Conservation (phyloP, 2,329 filamentous ascomycete species). For the Fusarium chlamydosporum region DNA sequence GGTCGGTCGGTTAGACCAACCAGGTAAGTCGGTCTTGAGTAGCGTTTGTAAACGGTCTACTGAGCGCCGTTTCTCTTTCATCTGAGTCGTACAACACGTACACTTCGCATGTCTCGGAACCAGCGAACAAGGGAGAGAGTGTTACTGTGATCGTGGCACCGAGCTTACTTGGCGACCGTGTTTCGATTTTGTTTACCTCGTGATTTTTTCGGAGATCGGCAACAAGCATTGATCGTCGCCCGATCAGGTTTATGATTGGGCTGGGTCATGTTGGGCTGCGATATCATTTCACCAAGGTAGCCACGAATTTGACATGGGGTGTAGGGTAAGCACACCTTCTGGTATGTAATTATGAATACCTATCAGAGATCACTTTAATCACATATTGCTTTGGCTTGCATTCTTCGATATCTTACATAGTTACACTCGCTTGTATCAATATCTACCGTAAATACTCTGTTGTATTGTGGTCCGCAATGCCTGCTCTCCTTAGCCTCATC, state of each 20-base stretch:
- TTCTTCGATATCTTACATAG: not conserved
- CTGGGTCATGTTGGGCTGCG: slow-evolving; percentile 11
- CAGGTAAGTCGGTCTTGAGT: not conserved
- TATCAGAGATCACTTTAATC: no score
- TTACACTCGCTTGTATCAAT: not conserved
- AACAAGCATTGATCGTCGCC: slow-evolving; percentile 23
- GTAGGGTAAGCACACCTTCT: slow-evolving; percentile 18
- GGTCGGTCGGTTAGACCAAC: not conserved
- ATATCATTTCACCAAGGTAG: not conserved
- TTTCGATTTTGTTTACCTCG: slow-evolving; percentile 14
- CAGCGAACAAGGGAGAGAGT: not conserved
- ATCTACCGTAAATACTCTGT: not conserved
- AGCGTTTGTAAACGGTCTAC: not conserved
- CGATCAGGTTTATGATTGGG: slow-evolving; percentile 23
- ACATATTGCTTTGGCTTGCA: not conserved
- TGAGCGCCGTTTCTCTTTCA: slow-evolving; percentile 19
- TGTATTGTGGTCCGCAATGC: no score
- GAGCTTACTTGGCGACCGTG: slow-evolving; percentile 1
- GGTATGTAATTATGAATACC: not conserved
- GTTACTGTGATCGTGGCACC: not conserved
- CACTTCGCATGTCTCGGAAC: not conserved
- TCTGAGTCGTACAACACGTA: slow-evolving; percentile 20
- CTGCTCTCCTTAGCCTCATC: no score
- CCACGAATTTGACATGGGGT: not conserved
- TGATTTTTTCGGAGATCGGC: slow-evolving; percentile 30